Evolutionary conservation across 2,329 filamentous ascomycete species (phyloP).

Genomic region (Fusarium domesticum): DNA sequence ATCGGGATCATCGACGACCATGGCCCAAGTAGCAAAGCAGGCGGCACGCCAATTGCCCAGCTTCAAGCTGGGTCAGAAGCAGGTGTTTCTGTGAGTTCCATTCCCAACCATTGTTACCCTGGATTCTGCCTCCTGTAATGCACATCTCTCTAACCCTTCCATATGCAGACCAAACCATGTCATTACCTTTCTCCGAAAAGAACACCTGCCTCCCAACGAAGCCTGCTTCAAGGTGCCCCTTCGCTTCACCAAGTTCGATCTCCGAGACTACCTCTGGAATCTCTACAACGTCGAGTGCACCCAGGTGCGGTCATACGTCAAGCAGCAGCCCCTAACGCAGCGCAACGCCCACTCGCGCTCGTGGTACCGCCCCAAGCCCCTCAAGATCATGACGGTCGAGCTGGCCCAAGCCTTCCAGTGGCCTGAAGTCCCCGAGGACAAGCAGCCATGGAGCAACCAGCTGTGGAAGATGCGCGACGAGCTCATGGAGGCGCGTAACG

Average conservation of each 20-base stretch:
- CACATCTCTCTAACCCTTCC: conserved; percentile 5
- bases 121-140: too few species aligned
- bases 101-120: too few species aligned
- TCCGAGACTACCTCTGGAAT: conserved; percentile 91
- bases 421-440: conserved; percentile 66
- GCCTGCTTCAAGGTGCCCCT: conserved; percentile 90
- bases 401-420: conserved; percentile 84
- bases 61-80: conserved; percentile 51
- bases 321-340: conserved; percentile 57
- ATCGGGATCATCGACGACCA: conserved; percentile 29
- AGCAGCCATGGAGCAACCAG: conserved; percentile 62
- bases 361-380: conserved; percentile 66
- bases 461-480: conserved; percentile 53
- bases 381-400: conserved; percentile 95
- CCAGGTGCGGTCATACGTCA: conserved; percentile 73
- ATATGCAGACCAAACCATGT: conserved; percentile 70
- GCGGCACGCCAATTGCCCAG: conserved; percentile 39
- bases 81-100: conserved; percentile 52
- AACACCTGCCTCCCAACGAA: conserved; percentile 70
- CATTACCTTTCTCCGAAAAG: conserved; percentile 72
- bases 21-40: conserved; percentile 40
- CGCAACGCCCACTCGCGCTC: conserved; percentile 48
- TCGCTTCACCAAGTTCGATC: conserved; percentile 91
- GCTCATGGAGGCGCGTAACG: conserved; percentile 41
- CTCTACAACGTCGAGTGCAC: conserved; percentile 73